Conservation (phyloP, 495 filamentous ascomycete genomes). For the Staphylotrichum tortipilum region DNA sequence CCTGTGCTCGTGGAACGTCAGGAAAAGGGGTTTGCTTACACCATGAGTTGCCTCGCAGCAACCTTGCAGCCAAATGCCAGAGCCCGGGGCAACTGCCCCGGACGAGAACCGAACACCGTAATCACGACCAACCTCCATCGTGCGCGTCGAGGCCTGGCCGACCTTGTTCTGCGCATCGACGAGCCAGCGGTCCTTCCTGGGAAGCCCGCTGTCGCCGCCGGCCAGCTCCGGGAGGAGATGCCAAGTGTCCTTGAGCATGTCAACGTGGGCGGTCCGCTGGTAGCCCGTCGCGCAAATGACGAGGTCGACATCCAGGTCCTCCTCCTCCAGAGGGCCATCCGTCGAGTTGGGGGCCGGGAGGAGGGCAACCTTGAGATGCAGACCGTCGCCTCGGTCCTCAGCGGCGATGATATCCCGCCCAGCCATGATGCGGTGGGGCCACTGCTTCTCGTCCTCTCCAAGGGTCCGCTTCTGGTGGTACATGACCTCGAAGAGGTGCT, state of each 20-base stretch:
- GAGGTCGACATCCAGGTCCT: constrained; percentile 64
- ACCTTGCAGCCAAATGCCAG: constrained; percentile 89
- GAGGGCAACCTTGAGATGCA: constrained; percentile 36
- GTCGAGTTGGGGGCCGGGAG: constrained; percentile 24
- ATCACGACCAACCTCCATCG: constrained; percentile 45
- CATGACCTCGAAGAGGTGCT: constrained; percentile 73
- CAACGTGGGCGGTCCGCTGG: constrained; percentile 64
- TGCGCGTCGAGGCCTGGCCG: constrained; percentile 9
- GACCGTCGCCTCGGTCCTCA: constrained; percentile 36
- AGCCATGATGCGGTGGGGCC: constrained; percentile 72
- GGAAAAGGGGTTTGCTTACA: constrained; percentile 47
- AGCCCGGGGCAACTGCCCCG: constrained; percentile 53
- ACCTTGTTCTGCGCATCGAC: constrained; percentile 20
- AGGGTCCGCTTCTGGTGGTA: constrained; percentile 70
- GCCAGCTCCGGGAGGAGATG: constrained; percentile 49
- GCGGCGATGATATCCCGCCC: constrained; percentile 53
- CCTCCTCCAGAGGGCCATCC: constrained; percentile 33
- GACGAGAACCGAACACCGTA: constrained; percentile 65
- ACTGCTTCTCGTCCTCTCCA: constrained; percentile 57
- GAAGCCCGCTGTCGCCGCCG: neutral
- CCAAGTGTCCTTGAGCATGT: constrained; percentile 58
- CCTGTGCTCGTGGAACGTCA: neutral
- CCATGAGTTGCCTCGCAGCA: constrained; percentile 91
- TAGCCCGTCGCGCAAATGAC: constrained; percentile 88
- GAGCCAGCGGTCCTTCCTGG: constrained; percentile 21